Conservation (phyloP, 2,329 filamentous ascomycete genomes). For the Sclerotinia glacialis region DNA sequence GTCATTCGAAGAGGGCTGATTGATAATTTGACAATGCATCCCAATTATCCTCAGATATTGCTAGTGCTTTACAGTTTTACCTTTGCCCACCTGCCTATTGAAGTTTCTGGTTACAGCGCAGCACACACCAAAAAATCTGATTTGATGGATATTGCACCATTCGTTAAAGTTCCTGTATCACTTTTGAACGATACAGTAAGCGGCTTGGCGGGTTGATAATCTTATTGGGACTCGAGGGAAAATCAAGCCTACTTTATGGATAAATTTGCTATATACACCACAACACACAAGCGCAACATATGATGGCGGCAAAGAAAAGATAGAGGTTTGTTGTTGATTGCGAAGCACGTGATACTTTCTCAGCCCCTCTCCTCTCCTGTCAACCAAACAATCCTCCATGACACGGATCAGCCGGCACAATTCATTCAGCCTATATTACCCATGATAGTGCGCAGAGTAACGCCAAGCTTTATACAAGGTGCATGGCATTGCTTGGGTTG, state of each 20-base stretch:
- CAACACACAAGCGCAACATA: neutral
- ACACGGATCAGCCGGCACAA: conserved; percentile 8
- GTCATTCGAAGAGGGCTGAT: neutral
- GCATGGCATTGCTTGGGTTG: conserved; percentile 2
- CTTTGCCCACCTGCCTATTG: too few relatives aligned
- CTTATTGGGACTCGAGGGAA: too few relatives aligned
- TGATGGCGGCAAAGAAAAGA: too few relatives aligned
- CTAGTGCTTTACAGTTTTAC: neutral
- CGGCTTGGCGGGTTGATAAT: too few relatives aligned
- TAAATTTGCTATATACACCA: too few relatives aligned
- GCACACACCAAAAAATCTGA: neutral
- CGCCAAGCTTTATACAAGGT: neutral
- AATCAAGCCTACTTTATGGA: too few relatives aligned
- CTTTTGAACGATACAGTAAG: too few relatives aligned
- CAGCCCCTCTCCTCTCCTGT: neutral
- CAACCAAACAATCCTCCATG: neutral
- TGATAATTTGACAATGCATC: neutral
- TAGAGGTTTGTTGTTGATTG: too few relatives aligned
- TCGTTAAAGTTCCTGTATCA: too few relatives aligned
- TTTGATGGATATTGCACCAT: neutral
- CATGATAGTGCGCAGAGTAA: neutral
- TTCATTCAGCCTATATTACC: neutral
- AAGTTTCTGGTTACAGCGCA: neutral
- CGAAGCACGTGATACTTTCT: neutral
- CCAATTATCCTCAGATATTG: neutral